A percentile compares a stretch with the other conserved stretches of the same genome.
phyloP scores from a whole-genome alignment of 106 monocot genomes.

The Agapanthus africanus region DNA sequence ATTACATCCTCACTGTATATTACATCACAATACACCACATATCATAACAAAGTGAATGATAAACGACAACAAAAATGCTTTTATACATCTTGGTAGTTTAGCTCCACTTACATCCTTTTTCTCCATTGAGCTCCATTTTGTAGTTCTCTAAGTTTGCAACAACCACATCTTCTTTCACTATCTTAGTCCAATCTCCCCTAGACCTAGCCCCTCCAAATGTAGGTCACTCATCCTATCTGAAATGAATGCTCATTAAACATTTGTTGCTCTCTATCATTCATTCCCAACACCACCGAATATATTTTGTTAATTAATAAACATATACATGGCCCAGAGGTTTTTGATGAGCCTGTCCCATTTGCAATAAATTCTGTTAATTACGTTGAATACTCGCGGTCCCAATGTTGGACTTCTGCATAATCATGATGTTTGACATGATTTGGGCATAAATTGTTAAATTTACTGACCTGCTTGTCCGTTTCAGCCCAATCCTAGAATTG shows the following conservation, averaged over 20 bases:
- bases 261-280: too few species aligned
- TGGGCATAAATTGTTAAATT: neutral
- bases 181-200: neutral
- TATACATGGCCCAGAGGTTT: too few species aligned
- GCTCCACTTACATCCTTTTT: neutral
- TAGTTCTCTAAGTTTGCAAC: conserved; percentile 2
- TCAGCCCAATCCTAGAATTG: conserved; percentile 94
- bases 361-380: neutral
- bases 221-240: neutral
- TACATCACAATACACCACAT: too few species aligned
- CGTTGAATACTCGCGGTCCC: neutral
- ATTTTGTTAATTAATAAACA: too few species aligned
- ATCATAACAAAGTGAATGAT: too few species aligned
- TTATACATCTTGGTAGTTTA: neutral
- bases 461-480: conserved; percentile 4
- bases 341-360: too few species aligned
- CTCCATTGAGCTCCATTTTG: neutral
- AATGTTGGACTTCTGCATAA: neutral
- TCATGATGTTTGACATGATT: neutral
- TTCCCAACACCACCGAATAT: neutral
- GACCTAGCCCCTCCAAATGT: too few species aligned
- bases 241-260: too few species aligned
- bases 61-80: neutral
- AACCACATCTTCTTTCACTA: neutral
- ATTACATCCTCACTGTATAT: too few species aligned